Evolutionary conservation across 768 basidiomycete genomes (phyloP), one percentile per base, ranked within the genome.

Genomic region (Tricholoma hemisulphureum): DNA sequence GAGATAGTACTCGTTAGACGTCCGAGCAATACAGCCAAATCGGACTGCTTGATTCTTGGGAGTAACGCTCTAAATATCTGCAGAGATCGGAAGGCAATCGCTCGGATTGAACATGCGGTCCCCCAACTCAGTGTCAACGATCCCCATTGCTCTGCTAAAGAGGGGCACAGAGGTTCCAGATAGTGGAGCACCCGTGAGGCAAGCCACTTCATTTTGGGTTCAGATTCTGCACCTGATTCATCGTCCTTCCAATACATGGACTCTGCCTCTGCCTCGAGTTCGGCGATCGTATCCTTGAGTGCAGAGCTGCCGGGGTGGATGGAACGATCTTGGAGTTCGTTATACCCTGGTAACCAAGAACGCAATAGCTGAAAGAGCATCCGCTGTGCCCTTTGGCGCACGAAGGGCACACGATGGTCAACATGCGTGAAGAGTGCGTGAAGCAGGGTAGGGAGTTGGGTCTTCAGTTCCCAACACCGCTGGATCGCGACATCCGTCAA

Each of bases 41-140:
- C 88, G 7, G 79, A 73, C 56, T 86, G 83, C 53, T 84, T 86
- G 37, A 93, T 80, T 24, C 81, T 77, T 0, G 93, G 89, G 67
- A 85, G 83, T 20, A 97, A 76, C 1, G 89, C 84, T 34, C 93
- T 87, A 73, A 92, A 94, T n/a, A 94, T 78, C 69, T 97, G 95
- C 58, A 97, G 77, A 9, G 94, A 95, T 29, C 94, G 83, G 73
- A 91, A 92, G 2, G 95, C 93, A 18, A 87, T 85, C 35, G 86
- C 85, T 48, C 93, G 85, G 59, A 93, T 92, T 14, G 91, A 89
- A 65, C 93, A 96, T 2, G 87, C 80, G 11, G 93, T 94, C 4
- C 92, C 89, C 87, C 95, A 97, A 26, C 79, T 74, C 57, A 97
- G 73, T 9, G 91, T 89, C 28, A 94, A 62, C 2, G 86, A 86